Evolutionary conservation across 2,329 filamentous ascomycete genomes (phyloP).

Genomic region (Clathrospora elynae): DNA sequence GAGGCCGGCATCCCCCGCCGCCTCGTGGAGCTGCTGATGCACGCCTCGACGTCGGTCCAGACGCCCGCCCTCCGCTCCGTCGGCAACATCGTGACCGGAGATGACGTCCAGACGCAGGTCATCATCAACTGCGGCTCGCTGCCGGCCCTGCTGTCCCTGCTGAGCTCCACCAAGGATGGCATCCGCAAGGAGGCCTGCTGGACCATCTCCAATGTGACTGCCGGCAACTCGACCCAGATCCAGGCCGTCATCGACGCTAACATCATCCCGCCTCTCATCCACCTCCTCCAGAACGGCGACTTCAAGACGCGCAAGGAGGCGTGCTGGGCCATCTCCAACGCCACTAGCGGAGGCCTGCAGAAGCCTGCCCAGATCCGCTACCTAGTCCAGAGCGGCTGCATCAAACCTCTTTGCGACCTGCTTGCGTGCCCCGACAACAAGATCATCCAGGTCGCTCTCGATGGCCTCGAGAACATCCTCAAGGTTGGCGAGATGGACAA

Average conservation of each 20-base stretch:
- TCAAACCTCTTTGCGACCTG: conserved; percentile 95
- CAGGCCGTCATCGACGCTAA: conserved; percentile 96
- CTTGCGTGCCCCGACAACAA: conserved; percentile 98
- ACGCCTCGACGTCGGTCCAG: conserved; percentile 96
- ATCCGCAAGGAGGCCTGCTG: conserved; percentile 99
- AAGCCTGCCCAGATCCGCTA: conserved; percentile 99
- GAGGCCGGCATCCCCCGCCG: conserved; percentile 96
- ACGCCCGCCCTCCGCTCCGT: conserved; percentile 96
- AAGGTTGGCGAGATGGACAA: conserved; percentile 99
- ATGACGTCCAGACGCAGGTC: conserved; percentile 98
- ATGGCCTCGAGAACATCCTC: conserved; percentile 97
- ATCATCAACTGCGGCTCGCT: conserved; percentile 98
- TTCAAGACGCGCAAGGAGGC: conserved; percentile 99
- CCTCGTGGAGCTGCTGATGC: conserved; percentile 95
- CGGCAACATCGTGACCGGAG: conserved; percentile 97
- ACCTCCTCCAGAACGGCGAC: conserved; percentile 93
- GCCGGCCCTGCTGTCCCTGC: conserved; percentile 85
- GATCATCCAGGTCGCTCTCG: conserved; percentile 98
- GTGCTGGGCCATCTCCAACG: conserved; percentile 99
- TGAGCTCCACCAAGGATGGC: conserved; percentile 97
- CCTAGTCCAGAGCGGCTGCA: conserved; percentile 89
- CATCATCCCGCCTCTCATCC: conserved; percentile 94
- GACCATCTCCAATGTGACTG: conserved; percentile 99
- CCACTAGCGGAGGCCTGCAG: conserved; percentile 94
- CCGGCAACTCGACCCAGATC: conserved; percentile 96